Evolutionary conservation across 176 grass and related monocot genomes (phyloP).

Genomic region (Triticum dicoccoides): DNA sequence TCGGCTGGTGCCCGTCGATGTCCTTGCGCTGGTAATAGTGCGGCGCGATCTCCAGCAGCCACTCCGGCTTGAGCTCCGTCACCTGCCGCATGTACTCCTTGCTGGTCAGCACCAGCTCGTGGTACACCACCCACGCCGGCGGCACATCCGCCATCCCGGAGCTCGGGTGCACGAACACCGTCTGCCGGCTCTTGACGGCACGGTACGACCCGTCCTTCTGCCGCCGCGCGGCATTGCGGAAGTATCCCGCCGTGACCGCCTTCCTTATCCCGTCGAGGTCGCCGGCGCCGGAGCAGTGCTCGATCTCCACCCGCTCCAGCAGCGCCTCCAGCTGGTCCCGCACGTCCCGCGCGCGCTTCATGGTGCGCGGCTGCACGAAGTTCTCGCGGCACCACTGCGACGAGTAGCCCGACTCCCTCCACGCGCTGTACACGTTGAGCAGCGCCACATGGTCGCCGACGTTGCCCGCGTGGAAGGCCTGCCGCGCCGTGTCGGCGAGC

Average conservation of each 20-base stretch:
- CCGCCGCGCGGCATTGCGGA: conserved; percentile 42
- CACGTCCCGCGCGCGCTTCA: conserved; percentile 48
- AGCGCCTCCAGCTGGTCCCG: conserved; percentile 53
- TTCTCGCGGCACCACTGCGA: conserved; percentile 63
- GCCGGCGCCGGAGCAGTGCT: conserved; percentile 25
- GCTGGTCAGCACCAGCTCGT: conserved; percentile 57
- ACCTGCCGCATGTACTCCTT: conserved; percentile 55
- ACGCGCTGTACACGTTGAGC: conserved; percentile 62
- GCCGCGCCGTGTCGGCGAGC: conserved; percentile 46
- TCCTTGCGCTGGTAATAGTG: conserved; percentile 45
- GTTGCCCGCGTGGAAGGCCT: conserved; percentile 28
- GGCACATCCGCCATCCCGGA: conserved; percentile 36
- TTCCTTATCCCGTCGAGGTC: conserved; percentile 38
- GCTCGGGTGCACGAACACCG: conserved; percentile 50
- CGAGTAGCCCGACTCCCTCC: conserved; percentile 36
- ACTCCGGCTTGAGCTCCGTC: conserved; percentile 57
- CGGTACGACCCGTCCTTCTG: conserved; percentile 42
- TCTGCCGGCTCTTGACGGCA: conserved; percentile 39
- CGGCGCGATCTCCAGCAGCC: conserved; percentile 61
- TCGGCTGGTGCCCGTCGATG: conserved; percentile 1
- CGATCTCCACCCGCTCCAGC: conserved; percentile 58
- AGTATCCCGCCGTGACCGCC: conserved; percentile 44
- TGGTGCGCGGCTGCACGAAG: conserved; percentile 49
- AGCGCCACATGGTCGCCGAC: conserved; percentile 56
- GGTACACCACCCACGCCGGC: conserved; percentile 45